Evolutionary conservation across 2,329 filamentous ascomycete species (phyloP), one percentile per base, ranked within the genome.

Genomic region (Fusarium algeriense): DNA sequence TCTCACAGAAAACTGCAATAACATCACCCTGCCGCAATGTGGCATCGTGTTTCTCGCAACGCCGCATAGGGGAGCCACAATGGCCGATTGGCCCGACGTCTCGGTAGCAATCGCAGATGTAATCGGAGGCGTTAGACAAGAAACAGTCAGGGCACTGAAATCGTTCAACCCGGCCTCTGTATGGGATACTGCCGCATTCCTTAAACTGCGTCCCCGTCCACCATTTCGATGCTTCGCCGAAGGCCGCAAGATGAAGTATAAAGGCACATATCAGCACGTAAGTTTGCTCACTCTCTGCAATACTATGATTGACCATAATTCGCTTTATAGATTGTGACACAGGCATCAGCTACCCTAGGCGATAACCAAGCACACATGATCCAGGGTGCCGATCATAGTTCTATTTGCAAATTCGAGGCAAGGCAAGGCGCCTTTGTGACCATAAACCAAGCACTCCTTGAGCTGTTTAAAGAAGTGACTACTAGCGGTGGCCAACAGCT

Each of bases 1-100:
- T 10, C 5, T 2, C 2, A 5, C 15, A 2, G 0, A 6, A 2
- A 19, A 26, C 0, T 11, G 1, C 11, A 2, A 12, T 0, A 30
- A 17, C 2, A 26, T 44, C 15, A 11, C 4, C 0, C 8, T 55
- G 0, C 2, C 52, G 0, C 20, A 7, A 11, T 44, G 4, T 1
- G 52, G 20, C 0, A 17, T 35, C 0, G 12, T 35, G 0, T 55
- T 55, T 4, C 17, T 55, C 0, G 52, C 52, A 0, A 55, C 52
- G 0, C 40, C 52, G 0, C 52, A 55, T 3, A 45, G 15, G 0
- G 52, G 52, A 0, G 34, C 52, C 0, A 45, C 40, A 3, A 8
- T 2, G 0, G 52, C 52, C 0, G 52, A 55, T 1, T 55, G 40
- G 52, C n/a, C 2, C 12, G 4, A 28, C 5, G 45, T 45, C 3